phyloP scores from a whole-genome alignment of 2,329 filamentous ascomycete species.

The Penicillium sp. region DNA sequence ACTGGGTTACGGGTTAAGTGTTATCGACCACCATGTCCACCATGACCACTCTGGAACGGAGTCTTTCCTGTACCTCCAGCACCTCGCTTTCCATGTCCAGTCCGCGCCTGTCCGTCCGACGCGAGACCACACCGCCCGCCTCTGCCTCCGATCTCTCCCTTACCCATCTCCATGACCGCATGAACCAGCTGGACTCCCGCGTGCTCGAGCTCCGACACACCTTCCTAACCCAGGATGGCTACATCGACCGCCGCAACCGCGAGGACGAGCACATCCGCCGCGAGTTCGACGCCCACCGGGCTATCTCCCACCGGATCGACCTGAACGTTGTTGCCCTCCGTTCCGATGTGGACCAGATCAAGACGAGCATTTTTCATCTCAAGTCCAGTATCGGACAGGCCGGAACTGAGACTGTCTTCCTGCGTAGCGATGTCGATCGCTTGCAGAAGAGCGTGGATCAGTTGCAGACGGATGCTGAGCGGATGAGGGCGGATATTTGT shows the following conservation, averaged over 20 bases:
- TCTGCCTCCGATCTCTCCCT: slow-evolving; percentile 37
- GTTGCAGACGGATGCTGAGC: slow-evolving; percentile 35
- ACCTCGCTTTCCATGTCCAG: slow-evolving; percentile 38
- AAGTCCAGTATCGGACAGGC: slow-evolving; percentile 34
- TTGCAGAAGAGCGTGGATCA: slow-evolving; percentile 40
- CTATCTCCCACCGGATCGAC: slow-evolving; percentile 38
- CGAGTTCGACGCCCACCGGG: slow-evolving; percentile 38
- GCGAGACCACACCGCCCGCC: slow-evolving; percentile 36
- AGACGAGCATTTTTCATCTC: slow-evolving; percentile 35
- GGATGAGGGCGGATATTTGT: slow-evolving; percentile 35
- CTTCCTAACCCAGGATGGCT: slow-evolving; percentile 40
- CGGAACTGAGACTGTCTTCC: slow-evolving; percentile 34
- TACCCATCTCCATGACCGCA: slow-evolving; percentile 38
- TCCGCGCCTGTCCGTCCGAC: slow-evolving; percentile 34
- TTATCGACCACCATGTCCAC: slow-evolving; percentile 20
- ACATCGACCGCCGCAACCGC: slow-evolving; percentile 40
- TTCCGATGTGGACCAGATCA: slow-evolving; percentile 38
- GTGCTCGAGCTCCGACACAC: slow-evolving; percentile 38
- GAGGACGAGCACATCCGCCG: slow-evolving; percentile 41
- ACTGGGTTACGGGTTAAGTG: too few relatives aligned
- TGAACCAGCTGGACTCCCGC: slow-evolving; percentile 39
- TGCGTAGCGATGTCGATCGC: slow-evolving; percentile 38
- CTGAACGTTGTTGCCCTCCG: slow-evolving; percentile 35
- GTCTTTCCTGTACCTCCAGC: slow-evolving; percentile 39
- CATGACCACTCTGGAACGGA: slow-evolving; percentile 39